phyloP scores from a whole-genome alignment of 2,329 filamentous ascomycete species.

The Cryphonectria japonica region DNA sequence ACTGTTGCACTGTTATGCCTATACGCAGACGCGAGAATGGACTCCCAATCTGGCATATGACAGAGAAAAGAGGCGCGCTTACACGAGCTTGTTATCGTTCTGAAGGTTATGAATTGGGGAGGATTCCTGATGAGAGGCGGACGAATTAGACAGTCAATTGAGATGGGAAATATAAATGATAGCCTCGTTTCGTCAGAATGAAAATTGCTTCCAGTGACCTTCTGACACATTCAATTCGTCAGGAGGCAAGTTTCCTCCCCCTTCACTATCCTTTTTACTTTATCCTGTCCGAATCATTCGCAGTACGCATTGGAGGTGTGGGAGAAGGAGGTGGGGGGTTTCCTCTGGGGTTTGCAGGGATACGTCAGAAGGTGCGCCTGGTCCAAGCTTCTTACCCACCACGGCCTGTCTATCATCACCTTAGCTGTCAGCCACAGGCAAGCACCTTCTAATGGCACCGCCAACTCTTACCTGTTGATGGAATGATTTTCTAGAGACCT shows the following conservation, averaged over 20 bases:
- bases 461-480: neutral
- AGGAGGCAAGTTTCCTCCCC: neutral
- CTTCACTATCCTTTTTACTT: neutral
- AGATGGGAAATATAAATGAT: neutral
- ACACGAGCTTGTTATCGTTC: neutral
- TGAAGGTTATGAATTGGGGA: neutral
- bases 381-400: conserved; percentile 16
- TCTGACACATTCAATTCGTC: neutral
- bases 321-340: neutral
- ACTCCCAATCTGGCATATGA: neutral
- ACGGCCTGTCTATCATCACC: neutral
- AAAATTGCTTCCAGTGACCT: neutral
- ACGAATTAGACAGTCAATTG: neutral
- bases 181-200: neutral
- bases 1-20: neutral
- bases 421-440: neutral
- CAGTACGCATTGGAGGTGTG: neutral
- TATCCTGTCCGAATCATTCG: neutral
- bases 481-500: neutral
- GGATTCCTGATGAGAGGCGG: neutral
- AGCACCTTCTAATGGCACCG: neutral
- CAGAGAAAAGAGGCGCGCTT: neutral
- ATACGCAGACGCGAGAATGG: neutral
- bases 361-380: conserved; percentile 16
- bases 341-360: neutral